Conservation (phyloP, 2,329 filamentous ascomycete species). For the Coleophoma cylindrospora region DNA sequence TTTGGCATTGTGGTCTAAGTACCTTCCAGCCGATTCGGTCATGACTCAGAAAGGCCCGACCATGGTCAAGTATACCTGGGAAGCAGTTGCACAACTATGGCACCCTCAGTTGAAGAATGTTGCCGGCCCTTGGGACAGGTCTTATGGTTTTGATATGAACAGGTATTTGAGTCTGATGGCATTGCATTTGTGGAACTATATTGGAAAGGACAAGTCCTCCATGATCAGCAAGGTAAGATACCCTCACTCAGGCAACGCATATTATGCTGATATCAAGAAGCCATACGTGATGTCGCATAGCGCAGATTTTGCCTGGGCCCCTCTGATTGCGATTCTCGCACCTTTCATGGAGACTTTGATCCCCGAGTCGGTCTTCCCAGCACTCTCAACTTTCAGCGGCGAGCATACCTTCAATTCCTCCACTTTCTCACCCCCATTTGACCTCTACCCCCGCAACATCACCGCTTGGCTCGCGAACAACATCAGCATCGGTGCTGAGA, state of each 20-base stretch:
- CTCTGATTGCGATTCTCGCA: constrained; percentile 50
- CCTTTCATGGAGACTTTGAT: constrained; percentile 43
- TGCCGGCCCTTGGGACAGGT: constrained; percentile 59
- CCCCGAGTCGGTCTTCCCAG: constrained; percentile 29
- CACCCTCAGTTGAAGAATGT: constrained; percentile 55
- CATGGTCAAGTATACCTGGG: constrained; percentile 51
- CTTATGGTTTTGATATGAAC: constrained; percentile 61
- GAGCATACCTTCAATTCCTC: constrained; percentile 47
- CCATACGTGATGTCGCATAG: constrained; percentile 44
- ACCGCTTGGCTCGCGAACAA: constrained; percentile 51
- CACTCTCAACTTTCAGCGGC: constrained; percentile 42
- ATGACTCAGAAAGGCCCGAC: constrained; percentile 45
- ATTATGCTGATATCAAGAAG: neutral
- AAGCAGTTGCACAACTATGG: constrained; percentile 45
- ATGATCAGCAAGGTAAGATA: constrained; percentile 14
- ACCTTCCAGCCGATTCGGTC: constrained; percentile 46
- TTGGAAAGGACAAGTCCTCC: constrained; percentile 36
- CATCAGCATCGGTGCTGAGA: constrained; percentile 55
- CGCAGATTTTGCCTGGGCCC: constrained; percentile 53
- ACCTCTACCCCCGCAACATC: constrained; percentile 51
- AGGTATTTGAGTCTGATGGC: constrained; percentile 53
- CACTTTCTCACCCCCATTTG: constrained; percentile 53
- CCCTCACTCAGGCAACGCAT: neutral
- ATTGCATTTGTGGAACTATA: constrained; percentile 52
- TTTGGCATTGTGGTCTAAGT: constrained; percentile 54